phyloP scores from a whole-genome alignment of 2,329 filamentous ascomycete genomes.

The Fonsecaea monophora region DNA sequence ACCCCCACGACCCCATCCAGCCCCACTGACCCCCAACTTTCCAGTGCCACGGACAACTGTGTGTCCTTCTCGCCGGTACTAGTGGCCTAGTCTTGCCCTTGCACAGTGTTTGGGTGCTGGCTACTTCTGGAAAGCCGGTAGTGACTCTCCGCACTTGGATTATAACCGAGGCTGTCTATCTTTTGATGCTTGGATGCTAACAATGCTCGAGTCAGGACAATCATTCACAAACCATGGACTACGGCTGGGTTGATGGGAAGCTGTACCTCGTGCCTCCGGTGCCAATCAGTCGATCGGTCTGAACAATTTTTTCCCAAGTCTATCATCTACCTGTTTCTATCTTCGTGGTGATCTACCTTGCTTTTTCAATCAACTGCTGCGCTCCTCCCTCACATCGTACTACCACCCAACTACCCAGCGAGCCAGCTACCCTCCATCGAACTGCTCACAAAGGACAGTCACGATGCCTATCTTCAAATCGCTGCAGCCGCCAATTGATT shows the following conservation, averaged over 20 bases:
- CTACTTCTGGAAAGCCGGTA: neutral
- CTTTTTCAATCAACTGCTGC: neutral
- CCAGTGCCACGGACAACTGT: no score
- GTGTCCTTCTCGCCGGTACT: no score
- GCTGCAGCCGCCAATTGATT: slow-evolving; percentile 33
- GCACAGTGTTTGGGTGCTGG: no score
- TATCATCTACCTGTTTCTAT: neutral
- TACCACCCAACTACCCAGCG: no score
- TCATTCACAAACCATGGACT: neutral
- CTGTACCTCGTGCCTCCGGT: neutral
- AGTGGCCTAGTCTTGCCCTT: no score
- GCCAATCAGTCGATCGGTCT: neutral
- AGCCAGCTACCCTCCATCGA: neutral
- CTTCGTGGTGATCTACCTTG: neutral
- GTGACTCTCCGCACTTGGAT: slow-evolving; percentile 9
- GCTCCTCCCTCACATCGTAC: neutral
- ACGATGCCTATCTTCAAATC: slow-evolving; percentile 40
- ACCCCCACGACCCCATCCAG: no score
- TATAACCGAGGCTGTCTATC: neutral
- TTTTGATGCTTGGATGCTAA: no score
- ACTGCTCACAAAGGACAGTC: neutral
- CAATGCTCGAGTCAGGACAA: neutral
- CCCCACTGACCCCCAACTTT: no score
- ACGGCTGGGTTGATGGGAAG: neutral
- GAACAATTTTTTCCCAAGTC: neutral